A percentile compares a stretch with the other conserved stretches of the same genome.
Evolutionary conservation across 306 rosid genomes (phyloP).

Genomic region (Inga leiocalycina): DNA sequence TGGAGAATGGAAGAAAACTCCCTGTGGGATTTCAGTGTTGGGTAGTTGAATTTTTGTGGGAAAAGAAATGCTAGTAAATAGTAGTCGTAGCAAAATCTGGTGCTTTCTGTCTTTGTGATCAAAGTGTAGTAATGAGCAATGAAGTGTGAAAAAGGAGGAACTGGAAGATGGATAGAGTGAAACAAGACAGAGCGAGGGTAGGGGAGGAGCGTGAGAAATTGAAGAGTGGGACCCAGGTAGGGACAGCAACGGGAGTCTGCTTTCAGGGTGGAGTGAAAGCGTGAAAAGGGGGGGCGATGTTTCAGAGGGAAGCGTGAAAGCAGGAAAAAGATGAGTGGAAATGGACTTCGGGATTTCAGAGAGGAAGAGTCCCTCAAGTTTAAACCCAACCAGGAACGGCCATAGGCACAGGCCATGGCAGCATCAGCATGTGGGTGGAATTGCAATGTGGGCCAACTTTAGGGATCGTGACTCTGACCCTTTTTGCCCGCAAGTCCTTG

Average conservation of each 20-base stretch:
- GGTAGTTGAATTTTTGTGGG: background rate
- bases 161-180: background rate
- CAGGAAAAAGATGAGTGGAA: background rate
- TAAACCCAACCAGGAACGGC: constrained; percentile 37
- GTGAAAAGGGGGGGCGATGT: background rate
- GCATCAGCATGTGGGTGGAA: background rate
- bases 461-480: too few relatives aligned
- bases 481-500: too few relatives aligned
- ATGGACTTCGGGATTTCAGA: background rate
- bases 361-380: constrained; percentile 20
- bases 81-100: background rate
- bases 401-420: background rate
- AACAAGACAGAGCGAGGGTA: background rate
- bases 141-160: background rate
- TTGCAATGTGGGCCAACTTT: constrained; percentile 26
- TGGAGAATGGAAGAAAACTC: constrained; percentile 42
- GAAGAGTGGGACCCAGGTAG: constrained; percentile 33
- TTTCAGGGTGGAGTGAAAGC: background rate
- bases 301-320: background rate
- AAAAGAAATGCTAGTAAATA: constrained; percentile 16
- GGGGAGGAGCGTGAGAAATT: constrained; percentile 22
- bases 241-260: background rate
- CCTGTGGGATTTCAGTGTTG: constrained; percentile 37
- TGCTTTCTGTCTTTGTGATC: constrained; percentile 38
- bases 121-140: background rate